Base-by-base conservation (phyloP, 768 basidiomycete genomes). In the Lactarius evosmus region DNA sequence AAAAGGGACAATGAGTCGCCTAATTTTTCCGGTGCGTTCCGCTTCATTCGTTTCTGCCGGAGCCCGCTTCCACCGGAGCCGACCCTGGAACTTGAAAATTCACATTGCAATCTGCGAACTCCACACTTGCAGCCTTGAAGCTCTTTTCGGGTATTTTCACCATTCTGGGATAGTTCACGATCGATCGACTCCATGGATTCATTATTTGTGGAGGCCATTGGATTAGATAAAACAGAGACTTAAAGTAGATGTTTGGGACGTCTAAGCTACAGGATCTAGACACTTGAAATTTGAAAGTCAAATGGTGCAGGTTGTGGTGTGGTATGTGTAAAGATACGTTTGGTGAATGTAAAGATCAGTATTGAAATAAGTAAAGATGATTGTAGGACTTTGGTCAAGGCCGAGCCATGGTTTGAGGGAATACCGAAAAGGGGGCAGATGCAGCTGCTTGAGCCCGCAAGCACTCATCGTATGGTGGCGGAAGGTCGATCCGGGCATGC, bases 391-490 rank as follows among this genome's bases (percentile, higher is more conserved):
- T 12, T 0, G 32, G 27, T 49, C 32, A 36, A 58, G 51, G 51
- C 14, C 40, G 29, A 16, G 33, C 7, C 17, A 25, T 22, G 16
- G 57, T 25, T n/a, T 5, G 52, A 38, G 16, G 19, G 40, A 58
- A 56, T 56, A 22, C 7, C 22, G 25, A 40, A 51, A 38, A 52
- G 14, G 22, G 19, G 22, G 46, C 6, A 5, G 32, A 30, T 38
- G 27, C 40, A 33, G 46, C 7, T 29, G 55, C 41, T 29, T 56
- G 54, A 30, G 16, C 29, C 29, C 27, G 53, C 56, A 64, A 49
- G 57, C 65, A 64, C 38, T 66, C 66, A 32, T 56, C 38, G 53
- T 66, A 66, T 1, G 66, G 66, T n/a, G 66, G 66, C 25, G 66
- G 66, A 17, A 66, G 44, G 54, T 66, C 66, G 27, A 58, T 58